Evolutionary conservation across 495 filamentous ascomycete species (phyloP).

Genomic region (Cenococcum geophilum): DNA sequence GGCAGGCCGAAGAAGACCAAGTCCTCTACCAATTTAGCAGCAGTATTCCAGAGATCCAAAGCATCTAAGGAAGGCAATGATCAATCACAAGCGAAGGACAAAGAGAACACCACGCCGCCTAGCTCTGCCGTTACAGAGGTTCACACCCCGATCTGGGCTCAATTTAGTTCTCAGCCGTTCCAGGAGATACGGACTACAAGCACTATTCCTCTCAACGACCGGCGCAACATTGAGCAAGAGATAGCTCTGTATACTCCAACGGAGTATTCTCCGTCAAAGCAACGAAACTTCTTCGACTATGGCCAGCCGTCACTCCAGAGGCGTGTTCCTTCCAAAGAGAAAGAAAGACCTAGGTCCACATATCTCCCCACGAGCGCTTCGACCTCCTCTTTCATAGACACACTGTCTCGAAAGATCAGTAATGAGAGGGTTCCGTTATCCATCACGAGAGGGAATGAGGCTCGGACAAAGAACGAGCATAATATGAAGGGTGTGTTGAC

Average conservation of each 20-base stretch:
- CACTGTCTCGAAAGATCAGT: constrained; percentile 22
- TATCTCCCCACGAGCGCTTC: constrained; percentile 32
- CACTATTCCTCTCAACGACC: constrained; percentile 40
- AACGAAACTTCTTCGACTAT: constrained; percentile 57
- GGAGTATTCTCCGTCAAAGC: constrained; percentile 58
- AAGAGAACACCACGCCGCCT: constrained; percentile 66
- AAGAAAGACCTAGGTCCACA: constrained; percentile 50
- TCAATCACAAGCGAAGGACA: constrained; percentile 51
- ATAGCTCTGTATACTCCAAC: constrained; percentile 56
- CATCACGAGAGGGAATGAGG: constrained; percentile 23
- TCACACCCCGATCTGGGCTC: constrained; percentile 70
- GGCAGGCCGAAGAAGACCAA: constrained; percentile 73
- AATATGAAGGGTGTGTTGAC: constrained; percentile 3
- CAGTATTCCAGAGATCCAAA: constrained; percentile 56
- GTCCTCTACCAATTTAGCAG: constrained; percentile 70
- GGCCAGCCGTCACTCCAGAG: constrained; percentile 51
- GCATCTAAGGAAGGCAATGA: constrained; percentile 50
- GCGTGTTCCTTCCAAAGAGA: constrained; percentile 34
- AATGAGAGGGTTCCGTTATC: constrained; percentile 22
- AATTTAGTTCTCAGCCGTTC: constrained; percentile 53
- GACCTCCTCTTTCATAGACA: constrained; percentile 22
- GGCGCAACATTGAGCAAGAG: constrained; percentile 49
- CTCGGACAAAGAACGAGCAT: constrained; percentile 4
- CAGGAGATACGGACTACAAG: constrained; percentile 40
- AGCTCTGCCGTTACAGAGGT: constrained; percentile 46